Evolutionary conservation across 2,329 filamentous ascomycete species (phyloP).

Genomic region (Aspergillus bombycis): DNA sequence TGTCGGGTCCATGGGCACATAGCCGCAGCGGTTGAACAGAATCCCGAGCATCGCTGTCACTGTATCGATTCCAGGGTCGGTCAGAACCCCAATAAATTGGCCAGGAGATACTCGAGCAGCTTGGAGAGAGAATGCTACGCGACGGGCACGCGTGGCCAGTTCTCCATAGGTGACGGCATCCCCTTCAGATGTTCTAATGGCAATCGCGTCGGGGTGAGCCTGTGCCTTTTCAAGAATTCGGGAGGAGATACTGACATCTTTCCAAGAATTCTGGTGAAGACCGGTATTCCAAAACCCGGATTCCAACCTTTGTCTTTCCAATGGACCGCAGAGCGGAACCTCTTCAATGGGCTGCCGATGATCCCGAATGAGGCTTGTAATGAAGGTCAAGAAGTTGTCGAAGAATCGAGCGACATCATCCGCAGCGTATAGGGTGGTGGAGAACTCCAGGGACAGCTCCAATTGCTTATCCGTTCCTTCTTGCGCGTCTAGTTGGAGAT

Average conservation of each 20-base stretch:
- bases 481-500: slow-evolving; percentile 2
- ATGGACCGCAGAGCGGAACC: neutral
- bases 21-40: neutral
- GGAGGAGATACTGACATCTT: neutral
- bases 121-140: neutral
- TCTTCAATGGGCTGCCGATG: slow-evolving; percentile 4
- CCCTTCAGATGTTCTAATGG: neutral
- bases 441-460: slow-evolving; percentile 5
- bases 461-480: slow-evolving; percentile 3
- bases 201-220: neutral
- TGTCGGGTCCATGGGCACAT: slow-evolving; percentile 4
- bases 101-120: neutral
- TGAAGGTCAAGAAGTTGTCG: slow-evolving; percentile 5
- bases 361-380: slow-evolving; percentile 2
- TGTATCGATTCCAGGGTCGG: neutral
- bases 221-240: neutral
- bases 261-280: neutral
- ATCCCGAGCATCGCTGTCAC: slow-evolving; percentile 2
- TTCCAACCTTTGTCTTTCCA: neutral
- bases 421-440: neutral
- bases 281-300: neutral
- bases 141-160: neutral
- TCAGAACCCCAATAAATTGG: neutral
- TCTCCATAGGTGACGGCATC: slow-evolving; percentile 1
- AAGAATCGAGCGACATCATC: slow-evolving; percentile 6